phyloP scores from a whole-genome alignment of 306 rosid genomes.

The Psophocarpus tetragonolobus region DNA sequence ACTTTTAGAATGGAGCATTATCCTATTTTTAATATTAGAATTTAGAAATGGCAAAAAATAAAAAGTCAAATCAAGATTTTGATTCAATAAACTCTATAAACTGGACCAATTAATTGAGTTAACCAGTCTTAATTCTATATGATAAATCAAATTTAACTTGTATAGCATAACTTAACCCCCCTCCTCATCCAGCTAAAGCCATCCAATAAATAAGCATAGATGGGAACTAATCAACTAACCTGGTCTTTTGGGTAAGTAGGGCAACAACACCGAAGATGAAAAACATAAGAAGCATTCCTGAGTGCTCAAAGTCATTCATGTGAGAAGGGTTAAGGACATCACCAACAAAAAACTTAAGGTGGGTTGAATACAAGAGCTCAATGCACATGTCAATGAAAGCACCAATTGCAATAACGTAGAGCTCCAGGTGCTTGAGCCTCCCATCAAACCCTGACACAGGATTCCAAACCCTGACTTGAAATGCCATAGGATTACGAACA shows the following conservation, averaged over 20 bases:
- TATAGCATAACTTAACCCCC: neutral
- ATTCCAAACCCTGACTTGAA: slow-evolving; percentile 71
- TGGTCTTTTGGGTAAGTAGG: slow-evolving; percentile 70
- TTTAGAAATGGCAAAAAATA: too few relatives aligned
- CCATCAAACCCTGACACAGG: slow-evolving; percentile 85
- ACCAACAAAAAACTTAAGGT: slow-evolving; percentile 69
- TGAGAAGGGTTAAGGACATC: slow-evolving; percentile 84
- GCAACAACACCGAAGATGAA: slow-evolving; percentile 71
- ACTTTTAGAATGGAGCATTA: neutral
- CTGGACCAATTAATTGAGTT: neutral
- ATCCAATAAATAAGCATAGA: too few relatives aligned
- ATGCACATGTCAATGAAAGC: slow-evolving; percentile 84
- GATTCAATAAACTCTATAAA: neutral
- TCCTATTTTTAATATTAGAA: neutral
- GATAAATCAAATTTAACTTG: neutral
- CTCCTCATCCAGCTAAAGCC: too few relatives aligned
- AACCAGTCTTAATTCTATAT: slow-evolving; percentile 1
- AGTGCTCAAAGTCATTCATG: slow-evolving; percentile 94
- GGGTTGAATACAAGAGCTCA: slow-evolving; percentile 92
- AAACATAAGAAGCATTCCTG: slow-evolving; percentile 98
- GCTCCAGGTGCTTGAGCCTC: slow-evolving; percentile 78
- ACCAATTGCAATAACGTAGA: slow-evolving; percentile 74
- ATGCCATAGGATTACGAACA: slow-evolving; percentile 51
- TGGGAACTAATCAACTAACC: slow-evolving; percentile 70
- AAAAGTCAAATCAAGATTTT: neutral